Evolutionary conservation across 2,329 filamentous ascomycete species (phyloP).

Genomic region (Sporothrix pseudoabietina): DNA sequence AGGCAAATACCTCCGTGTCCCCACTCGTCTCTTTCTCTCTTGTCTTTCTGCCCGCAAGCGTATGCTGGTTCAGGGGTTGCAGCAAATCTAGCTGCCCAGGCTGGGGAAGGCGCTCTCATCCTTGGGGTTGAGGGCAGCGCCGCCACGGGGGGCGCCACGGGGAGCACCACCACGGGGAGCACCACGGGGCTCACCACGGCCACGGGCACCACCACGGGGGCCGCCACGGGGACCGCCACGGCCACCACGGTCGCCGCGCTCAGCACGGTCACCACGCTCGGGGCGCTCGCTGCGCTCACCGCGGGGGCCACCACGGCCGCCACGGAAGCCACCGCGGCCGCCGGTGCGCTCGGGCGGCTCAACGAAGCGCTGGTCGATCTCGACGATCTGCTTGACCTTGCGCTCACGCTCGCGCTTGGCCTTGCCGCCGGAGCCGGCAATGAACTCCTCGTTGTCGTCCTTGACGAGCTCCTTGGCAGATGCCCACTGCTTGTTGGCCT

Average conservation of each 20-base stretch:
- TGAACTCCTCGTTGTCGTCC: slow-evolving; percentile 73
- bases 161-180: slow-evolving; percentile 46
- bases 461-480: slow-evolving; percentile 72
- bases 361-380: slow-evolving; percentile 82
- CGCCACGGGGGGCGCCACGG: slow-evolving; percentile 51
- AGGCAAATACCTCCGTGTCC: not conserved
- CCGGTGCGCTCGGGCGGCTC: slow-evolving; percentile 69
- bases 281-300: slow-evolving; percentile 51
- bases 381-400: slow-evolving; percentile 87
- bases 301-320: slow-evolving; percentile 52
- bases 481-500: slow-evolving; percentile 90
- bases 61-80: slow-evolving; percentile 8
- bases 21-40: not conserved
- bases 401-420: slow-evolving; percentile 81
- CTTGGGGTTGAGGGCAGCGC: slow-evolving; percentile 57
- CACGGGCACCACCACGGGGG: slow-evolving; percentile 46
- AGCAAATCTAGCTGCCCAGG: slow-evolving; percentile 50
- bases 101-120: slow-evolving; percentile 64
- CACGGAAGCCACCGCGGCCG: slow-evolving; percentile 46
- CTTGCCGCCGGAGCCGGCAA: slow-evolving; percentile 75
- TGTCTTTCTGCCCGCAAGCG: not conserved
- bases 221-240: slow-evolving; percentile 44
- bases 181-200: slow-evolving; percentile 50
- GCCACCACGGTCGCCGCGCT: slow-evolving; percentile 51
- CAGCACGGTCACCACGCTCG: slow-evolving; percentile 52